phyloP scores from a whole-genome alignment of 192 early-diverging fungal genomes.

The Coemansia sp. region DNA sequence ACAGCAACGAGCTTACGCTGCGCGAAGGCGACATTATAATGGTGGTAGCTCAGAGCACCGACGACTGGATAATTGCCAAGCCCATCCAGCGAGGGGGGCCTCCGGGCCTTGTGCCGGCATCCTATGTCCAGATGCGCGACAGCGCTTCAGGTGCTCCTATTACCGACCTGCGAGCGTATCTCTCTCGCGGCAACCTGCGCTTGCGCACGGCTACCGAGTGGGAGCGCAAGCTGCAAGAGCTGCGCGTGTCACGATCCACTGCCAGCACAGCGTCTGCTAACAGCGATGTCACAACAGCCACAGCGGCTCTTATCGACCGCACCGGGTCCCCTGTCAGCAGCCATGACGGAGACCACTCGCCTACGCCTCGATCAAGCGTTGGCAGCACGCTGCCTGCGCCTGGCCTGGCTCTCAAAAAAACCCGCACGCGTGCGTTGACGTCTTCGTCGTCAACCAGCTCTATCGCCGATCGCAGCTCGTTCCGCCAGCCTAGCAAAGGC shows the following conservation, averaged over 20 bases:
- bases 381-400: constrained; percentile 19
- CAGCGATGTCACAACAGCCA: constrained; percentile 19
- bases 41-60: constrained; percentile 74
- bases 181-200: constrained; percentile 35
- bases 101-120: constrained; percentile 72
- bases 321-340: constrained; percentile 22
- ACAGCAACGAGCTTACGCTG: constrained; percentile 69
- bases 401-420: constrained; percentile 8
- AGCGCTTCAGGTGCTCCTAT: constrained; percentile 63
- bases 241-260: constrained; percentile 24
- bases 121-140: constrained; percentile 74
- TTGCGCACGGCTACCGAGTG: constrained; percentile 58
- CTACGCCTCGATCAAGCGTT: constrained; percentile 32
- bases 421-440: constrained; percentile 43
- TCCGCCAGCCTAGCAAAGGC: constrained; percentile 40
- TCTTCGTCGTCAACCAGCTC: constrained; percentile 49
- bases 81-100: constrained; percentile 61
- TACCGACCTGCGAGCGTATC: constrained; percentile 61
- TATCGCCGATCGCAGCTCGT: constrained; percentile 49
- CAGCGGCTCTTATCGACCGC: neutral
- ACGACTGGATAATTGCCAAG: constrained; percentile 79
- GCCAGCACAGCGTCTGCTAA: constrained; percentile 31
- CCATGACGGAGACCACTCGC: constrained; percentile 30
- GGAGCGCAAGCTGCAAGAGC: constrained; percentile 57
- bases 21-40: constrained; percentile 69